phyloP scores from a whole-genome alignment of 768 basidiomycete species.

The Guyanaporus albipodus region DNA sequence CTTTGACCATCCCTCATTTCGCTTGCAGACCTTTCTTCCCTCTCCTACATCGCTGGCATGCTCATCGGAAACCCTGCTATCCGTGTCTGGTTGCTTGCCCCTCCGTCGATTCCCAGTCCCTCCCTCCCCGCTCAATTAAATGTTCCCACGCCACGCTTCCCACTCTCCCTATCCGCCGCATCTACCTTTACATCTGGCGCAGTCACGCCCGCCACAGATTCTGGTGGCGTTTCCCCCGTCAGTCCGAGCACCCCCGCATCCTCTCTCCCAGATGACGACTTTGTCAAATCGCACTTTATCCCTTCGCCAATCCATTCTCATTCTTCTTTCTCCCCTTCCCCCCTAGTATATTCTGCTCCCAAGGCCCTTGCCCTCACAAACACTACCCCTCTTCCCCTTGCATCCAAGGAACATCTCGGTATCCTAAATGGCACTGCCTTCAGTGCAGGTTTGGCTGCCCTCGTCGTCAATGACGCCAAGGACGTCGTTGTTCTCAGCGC shows the following conservation, averaged over 20 bases:
- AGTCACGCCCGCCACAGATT: slow-evolving; percentile 17
- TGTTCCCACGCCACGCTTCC: slow-evolving; percentile 12
- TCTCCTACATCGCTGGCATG: slow-evolving; percentile 80
- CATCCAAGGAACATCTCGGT: slow-evolving; percentile 76
- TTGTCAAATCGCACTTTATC: slow-evolving; percentile 3
- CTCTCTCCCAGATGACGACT: slow-evolving; percentile 24
- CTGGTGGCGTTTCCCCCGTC: slow-evolving; percentile 44
- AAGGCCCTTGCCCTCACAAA: slow-evolving; percentile 57
- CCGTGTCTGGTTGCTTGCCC: slow-evolving; percentile 55
- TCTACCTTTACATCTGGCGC: slow-evolving; percentile 13
- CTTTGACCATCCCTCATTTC: slow-evolving; percentile 5
- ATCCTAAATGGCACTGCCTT: slow-evolving; percentile 86
- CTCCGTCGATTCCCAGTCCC: slow-evolving; percentile 3
- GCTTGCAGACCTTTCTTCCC: slow-evolving; percentile 60
- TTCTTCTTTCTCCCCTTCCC: neutral
- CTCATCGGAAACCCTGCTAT: slow-evolving; percentile 79
- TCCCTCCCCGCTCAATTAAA: slow-evolving; percentile 11
- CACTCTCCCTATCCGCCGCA: neutral
- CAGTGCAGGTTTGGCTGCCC: slow-evolving; percentile 70
- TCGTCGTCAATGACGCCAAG: slow-evolving; percentile 70
- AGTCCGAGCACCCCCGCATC: slow-evolving; percentile 37
- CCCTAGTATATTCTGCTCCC: slow-evolving; percentile 18
- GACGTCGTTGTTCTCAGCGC: slow-evolving; percentile 58
- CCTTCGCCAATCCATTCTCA: neutral
- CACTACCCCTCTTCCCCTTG: slow-evolving; percentile 62